Conservation (phyloP, 2,329 filamentous ascomycete species). For the Fusarium oxysporum region DNA sequence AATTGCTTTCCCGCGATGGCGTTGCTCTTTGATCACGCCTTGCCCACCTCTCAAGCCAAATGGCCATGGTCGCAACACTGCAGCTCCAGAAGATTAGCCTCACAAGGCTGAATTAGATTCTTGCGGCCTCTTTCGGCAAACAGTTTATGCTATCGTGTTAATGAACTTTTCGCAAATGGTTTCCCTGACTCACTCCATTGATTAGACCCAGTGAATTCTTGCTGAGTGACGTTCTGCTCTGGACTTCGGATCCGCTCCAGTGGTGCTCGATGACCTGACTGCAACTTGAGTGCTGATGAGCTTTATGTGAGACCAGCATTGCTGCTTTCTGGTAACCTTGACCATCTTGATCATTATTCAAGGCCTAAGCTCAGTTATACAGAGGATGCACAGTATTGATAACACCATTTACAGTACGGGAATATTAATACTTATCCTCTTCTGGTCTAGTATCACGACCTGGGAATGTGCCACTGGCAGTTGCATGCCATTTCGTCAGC, state of each 20-base stretch:
- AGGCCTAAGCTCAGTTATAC: background rate
- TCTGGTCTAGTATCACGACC: background rate
- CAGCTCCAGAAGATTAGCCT: too few relatives aligned
- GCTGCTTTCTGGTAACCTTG: background rate
- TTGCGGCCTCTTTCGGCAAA: background rate
- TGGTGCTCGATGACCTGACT: rapidly evolving
- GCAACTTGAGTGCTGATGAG: rapidly evolving
- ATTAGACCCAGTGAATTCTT: too few relatives aligned
- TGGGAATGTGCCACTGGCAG: background rate
- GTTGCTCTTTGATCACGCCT: background rate
- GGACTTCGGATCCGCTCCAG: too few relatives aligned
- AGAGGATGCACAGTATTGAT: background rate
- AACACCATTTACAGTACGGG: background rate
- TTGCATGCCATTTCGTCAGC: background rate
- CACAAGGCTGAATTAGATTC: background rate
- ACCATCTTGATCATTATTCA: background rate
- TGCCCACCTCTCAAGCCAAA: background rate
- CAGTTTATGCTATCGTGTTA: too few relatives aligned
- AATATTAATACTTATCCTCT: too few relatives aligned
- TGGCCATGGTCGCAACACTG: background rate
- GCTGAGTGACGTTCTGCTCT: background rate
- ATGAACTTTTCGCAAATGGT: background rate
- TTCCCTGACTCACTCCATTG: background rate
- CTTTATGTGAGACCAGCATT: rapidly evolving
- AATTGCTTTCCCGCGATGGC: background rate